Conservation (phyloP, 805 yeast genomes). For the Pichia heedii region DNA sequence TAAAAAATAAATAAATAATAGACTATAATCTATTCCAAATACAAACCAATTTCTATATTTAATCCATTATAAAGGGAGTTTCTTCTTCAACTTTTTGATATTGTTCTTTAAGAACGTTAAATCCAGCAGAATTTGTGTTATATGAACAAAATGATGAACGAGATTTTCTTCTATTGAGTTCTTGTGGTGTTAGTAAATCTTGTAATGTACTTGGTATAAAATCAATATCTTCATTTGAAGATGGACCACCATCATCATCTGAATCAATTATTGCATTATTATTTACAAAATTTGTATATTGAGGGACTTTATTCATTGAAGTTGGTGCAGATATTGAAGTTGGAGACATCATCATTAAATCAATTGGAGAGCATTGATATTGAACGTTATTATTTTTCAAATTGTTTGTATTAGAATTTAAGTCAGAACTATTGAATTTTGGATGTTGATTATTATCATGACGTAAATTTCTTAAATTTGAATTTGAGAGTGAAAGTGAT, state of each 20-base stretch:
- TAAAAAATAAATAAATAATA: too few relatives aligned
- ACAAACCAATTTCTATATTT: too few relatives aligned
- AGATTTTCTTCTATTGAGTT: slow-evolving; percentile 56
- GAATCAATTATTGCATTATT: slow-evolving; percentile 14
- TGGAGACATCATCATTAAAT: neutral
- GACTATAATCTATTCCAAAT: too few relatives aligned
- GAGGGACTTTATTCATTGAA: neutral
- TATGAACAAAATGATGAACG: slow-evolving; percentile 26
- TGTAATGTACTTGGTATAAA: slow-evolving; percentile 73
- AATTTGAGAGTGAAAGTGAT: slow-evolving; percentile 6
- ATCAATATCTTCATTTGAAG: slow-evolving; percentile 45
- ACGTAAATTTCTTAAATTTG: neutral
- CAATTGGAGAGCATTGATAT: neutral
- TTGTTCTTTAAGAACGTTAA: neutral
- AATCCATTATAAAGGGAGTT: slow-evolving; percentile 29
- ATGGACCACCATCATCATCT: slow-evolving; percentile 1
- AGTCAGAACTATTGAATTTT: too few relatives aligned
- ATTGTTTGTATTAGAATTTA: neutral
- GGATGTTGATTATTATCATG: too few relatives aligned
- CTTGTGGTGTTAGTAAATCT: slow-evolving; percentile 79
- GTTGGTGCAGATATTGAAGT: neutral
- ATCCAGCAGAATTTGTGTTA: slow-evolving; percentile 6
- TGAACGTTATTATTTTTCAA: neutral
- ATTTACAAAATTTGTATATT: neutral
- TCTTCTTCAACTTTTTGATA: slow-evolving; percentile 22